phyloP scores from a whole-genome alignment of 2,329 filamentous ascomycete species.

The Trichoderma afroharzianum region DNA sequence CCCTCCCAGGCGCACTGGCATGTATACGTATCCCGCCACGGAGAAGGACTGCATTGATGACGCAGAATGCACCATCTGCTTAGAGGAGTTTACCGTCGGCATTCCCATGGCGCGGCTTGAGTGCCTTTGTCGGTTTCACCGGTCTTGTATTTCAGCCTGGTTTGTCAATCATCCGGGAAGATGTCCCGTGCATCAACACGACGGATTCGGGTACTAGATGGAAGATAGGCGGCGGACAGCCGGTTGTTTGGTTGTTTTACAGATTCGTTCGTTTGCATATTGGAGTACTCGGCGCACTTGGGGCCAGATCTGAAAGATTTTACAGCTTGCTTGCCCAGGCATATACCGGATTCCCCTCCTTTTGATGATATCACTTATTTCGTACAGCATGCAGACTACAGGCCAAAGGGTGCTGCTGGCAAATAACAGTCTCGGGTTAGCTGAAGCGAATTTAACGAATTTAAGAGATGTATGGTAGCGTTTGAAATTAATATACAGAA shows the following conservation, averaged over 20 bases:
- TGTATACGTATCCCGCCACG: conserved; percentile 62
- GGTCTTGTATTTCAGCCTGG: conserved; percentile 59
- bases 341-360: conserved; percentile 8
- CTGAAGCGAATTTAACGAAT: background rate
- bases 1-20: conserved; percentile 50
- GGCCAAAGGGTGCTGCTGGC: conserved; percentile 2
- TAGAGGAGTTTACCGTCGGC: conserved; percentile 62
- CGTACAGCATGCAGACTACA: background rate
- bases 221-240: background rate
- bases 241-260: background rate
- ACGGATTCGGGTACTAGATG: conserved; percentile 47
- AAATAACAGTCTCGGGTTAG: background rate
- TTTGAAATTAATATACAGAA: conserved; percentile 5
- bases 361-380: conserved; percentile 7
- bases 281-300: conserved; percentile 7
- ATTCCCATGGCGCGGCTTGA: conserved; percentile 62
- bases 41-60: conserved; percentile 67
- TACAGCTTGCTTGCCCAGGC: background rate
- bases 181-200: conserved; percentile 64
- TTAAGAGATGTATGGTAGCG: conserved; percentile 4
- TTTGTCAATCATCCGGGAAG: conserved; percentile 59
- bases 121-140: conserved; percentile 63
- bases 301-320: conserved; percentile 3
- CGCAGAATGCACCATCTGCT: conserved; percentile 64
- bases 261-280: conserved; percentile 17